A percentile compares a stretch with the other conserved stretches of the same genome.
Conservation (phyloP, 805 yeast species). For the Ogataea nonfermentans region DNA sequence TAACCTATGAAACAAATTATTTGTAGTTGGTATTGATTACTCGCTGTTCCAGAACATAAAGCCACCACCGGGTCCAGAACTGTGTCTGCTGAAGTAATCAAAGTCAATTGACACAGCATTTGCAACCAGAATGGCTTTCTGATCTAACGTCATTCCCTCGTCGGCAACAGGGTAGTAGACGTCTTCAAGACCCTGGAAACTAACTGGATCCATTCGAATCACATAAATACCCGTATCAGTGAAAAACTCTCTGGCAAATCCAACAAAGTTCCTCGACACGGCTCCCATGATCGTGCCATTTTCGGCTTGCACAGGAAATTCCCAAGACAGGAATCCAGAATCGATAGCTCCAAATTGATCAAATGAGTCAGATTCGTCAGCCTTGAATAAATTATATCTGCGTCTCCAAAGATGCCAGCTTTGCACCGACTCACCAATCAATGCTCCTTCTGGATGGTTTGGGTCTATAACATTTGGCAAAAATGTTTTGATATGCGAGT, state of each 20-base stretch:
- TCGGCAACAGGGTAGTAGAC: constrained; percentile 46
- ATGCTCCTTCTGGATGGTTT: constrained; percentile 41
- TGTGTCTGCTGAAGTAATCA: constrained; percentile 95
- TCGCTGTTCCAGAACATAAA: constrained; percentile 26
- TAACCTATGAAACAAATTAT: neutral
- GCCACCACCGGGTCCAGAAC: constrained; percentile 55
- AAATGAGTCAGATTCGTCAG: constrained; percentile 41
- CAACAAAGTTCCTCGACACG: constrained; percentile 93
- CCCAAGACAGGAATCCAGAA: constrained; percentile 82
- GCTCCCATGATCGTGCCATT: constrained; percentile 61
- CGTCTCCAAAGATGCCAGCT: constrained; percentile 96
- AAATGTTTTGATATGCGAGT: constrained; percentile 77
- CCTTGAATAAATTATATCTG: constrained; percentile 72
- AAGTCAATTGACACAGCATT: constrained; percentile 91
- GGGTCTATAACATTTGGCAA: constrained; percentile 50
- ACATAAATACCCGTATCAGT: constrained; percentile 95
- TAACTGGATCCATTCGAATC: constrained; percentile 73
- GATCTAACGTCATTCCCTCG: constrained; percentile 59
- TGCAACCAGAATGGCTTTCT: constrained; percentile 82
- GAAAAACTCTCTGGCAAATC: constrained; percentile 86
- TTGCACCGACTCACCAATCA: constrained; percentile 85
- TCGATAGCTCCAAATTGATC: constrained; percentile 86
- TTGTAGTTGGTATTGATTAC: constrained; percentile 5
- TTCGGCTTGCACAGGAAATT: constrained; percentile 71
- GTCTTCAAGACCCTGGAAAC: constrained; percentile 58